Evolutionary conservation across 495 filamentous ascomycete genomes (phyloP).

Genomic region (Tuber indicum): DNA sequence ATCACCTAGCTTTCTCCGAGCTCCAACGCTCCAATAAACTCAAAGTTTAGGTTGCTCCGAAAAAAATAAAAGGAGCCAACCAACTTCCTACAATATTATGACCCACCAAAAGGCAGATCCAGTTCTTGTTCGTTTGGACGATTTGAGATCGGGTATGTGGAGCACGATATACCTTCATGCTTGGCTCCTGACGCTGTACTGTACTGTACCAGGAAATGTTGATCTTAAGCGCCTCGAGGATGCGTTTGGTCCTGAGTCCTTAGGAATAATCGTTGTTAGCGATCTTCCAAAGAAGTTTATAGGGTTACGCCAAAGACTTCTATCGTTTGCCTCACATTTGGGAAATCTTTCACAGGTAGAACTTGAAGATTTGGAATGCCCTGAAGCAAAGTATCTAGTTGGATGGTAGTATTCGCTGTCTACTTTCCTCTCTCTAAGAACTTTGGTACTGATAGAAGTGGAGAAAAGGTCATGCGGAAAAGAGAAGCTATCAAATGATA

Average conservation of each 20-base stretch:
- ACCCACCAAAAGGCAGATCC: conserved; percentile 28
- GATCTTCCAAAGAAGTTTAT: conserved; percentile 67
- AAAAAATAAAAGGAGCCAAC: neutral
- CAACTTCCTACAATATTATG: conserved; percentile 12
- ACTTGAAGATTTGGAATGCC: conserved; percentile 62
- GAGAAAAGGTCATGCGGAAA: conserved; percentile 79
- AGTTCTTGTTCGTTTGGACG: conserved; percentile 35
- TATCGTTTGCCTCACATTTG: conserved; percentile 83
- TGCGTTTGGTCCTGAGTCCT: conserved; percentile 84
- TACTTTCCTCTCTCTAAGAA: conserved; percentile 8
- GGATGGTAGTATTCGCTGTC: conserved; percentile 47
- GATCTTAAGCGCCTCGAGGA: conserved; percentile 66
- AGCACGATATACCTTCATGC: neutral
- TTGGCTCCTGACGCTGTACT: conserved; percentile 2
- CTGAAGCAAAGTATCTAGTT: conserved; percentile 58
- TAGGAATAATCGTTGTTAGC: conserved; percentile 89
- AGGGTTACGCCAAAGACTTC: conserved; percentile 60
- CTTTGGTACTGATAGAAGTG: conserved; percentile 45
- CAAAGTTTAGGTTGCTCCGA: neutral
- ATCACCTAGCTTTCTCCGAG: neutral
- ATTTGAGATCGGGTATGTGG: conserved; percentile 26
- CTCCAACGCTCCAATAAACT: neutral
- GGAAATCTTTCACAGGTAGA: conserved; percentile 68
- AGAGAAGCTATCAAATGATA: conserved; percentile 83
- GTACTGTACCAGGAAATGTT: conserved; percentile 61